These are phyloP conservation scores for Pleurozium schreberi DNA, from an alignment of 225 moss, liverwort and hornwort genomes.

Conservation along the genomic window DNA sequence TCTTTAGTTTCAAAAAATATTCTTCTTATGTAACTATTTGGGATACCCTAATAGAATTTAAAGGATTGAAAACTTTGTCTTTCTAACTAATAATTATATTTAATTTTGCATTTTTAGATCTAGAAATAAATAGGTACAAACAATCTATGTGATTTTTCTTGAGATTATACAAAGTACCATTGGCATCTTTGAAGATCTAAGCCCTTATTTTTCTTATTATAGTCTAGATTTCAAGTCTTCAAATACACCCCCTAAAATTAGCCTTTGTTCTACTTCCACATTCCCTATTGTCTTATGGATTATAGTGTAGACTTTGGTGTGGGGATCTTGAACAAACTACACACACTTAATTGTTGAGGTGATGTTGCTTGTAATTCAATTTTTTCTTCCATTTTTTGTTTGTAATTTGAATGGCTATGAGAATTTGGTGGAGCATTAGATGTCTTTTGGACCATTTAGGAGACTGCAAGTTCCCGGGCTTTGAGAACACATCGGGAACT, in stretches of 20 bases:
- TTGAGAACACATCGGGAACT: too few relatives aligned
- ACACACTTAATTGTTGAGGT: not conserved
- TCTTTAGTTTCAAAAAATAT: not conserved
- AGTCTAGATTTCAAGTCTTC: not conserved
- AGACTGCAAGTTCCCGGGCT: too few relatives aligned
- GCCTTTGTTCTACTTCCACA: not conserved
- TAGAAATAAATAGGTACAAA: not conserved
- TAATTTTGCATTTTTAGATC: too few relatives aligned
- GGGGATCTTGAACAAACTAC: too few relatives aligned
- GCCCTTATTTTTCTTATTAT: not conserved
- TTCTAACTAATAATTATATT: too few relatives aligned
- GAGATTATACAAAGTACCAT: fast-evolving
- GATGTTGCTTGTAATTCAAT: fast-evolving
- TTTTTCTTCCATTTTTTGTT: too few relatives aligned
- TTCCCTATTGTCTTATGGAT: not conserved
- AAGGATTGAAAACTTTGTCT: too few relatives aligned
- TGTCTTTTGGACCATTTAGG: too few relatives aligned
- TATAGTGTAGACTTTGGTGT: too few relatives aligned
- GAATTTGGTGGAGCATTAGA: too few relatives aligned
- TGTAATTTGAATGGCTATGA: fast-evolving
- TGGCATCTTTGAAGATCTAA: too few relatives aligned
- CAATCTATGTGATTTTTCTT: not conserved
- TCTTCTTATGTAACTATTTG: not conserved
- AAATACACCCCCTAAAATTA: fast-evolving
- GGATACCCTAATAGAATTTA: not conserved